Base-by-base conservation (phyloP, 306 rosid genomes). In the Cicer yamashitae region DNA sequence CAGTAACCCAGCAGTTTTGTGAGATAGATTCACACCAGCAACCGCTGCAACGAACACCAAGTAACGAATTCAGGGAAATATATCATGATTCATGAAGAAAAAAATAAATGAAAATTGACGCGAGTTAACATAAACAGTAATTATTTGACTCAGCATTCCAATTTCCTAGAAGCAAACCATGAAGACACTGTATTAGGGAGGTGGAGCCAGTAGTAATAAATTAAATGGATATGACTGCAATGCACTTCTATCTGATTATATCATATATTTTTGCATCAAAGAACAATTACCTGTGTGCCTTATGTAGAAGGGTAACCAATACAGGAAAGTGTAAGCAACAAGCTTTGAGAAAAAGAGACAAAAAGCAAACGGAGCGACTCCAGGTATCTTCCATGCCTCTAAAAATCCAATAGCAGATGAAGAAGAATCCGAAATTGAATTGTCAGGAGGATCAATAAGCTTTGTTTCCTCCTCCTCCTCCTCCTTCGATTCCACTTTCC, bases 281-380 rank as follows among this genome's bases (percentile, higher is more conserved):
- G 46, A 63, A 56, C n/a, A 45, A 53, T 74, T 83, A 83, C 86
- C 86, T 46, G 97, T 93, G 87, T 89, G 86, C 79, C 91, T 88
- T 57, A 88, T 84, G 89, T 93, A 93, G 85, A 89, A 93, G 76
- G 98, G 98, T 82, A 93, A 50, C 98, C 98, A 93, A 73, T 93
- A 91, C 37, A 91, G 85, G 74, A 91, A 93, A 72, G 97, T 91
- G 87, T 91, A 93, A 69, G 96, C 94, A 72, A 93, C 98, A n/a
- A 93, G 84, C 93, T 93, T 93, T 1, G 98, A 93, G 86, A 93
- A 91, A 86, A 91, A 93, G 54, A 93, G 97, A 71, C 98, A 93
- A 76, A 88, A 80, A 47, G 96, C 86, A 83, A 86, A 93, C 2
- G 93, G 87, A n/a, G 93, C 93, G 18, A 88, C 99, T 12, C 98